Percentiles rank a stretch among this genome's conserved stretches.
Conservation (phyloP, 306 rosid species). For the Urtica urens region DNA sequence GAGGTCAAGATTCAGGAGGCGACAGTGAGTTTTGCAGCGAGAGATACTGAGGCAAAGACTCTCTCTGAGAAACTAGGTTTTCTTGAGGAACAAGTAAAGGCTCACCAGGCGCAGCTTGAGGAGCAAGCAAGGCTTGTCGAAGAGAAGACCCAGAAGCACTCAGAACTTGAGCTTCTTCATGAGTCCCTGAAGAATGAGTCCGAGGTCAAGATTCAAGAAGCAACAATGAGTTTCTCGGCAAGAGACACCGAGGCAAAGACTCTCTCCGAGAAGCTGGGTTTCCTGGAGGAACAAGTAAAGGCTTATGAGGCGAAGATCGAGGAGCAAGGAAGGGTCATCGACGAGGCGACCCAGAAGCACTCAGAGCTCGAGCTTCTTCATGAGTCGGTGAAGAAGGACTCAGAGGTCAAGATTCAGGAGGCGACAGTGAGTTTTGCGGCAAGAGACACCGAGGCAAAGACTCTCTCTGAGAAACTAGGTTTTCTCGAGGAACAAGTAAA, state of each 20-base stretch:
- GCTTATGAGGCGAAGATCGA: conserved; percentile 53
- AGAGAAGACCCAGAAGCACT: conserved; percentile 38
- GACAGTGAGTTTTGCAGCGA: conserved; percentile 29
- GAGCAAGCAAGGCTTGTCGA: conserved; percentile 41
- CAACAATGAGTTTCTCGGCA: conserved; percentile 30
- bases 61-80: conserved; percentile 47
- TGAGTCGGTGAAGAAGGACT: conserved; percentile 53
- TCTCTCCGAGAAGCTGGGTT: conserved; percentile 49
- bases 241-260: conserved; percentile 70
- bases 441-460: conserved; percentile 61
- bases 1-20: conserved; percentile 66
- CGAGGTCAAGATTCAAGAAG: conserved; percentile 60
- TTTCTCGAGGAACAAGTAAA: conserved; percentile 43
- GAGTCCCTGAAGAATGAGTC: conserved; percentile 61
- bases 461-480: conserved; percentile 56
- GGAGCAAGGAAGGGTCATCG: conserved; percentile 39
- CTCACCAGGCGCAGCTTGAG: conserved; percentile 46
- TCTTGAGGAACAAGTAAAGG: conserved; percentile 44
- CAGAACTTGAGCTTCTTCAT: conserved; percentile 56
- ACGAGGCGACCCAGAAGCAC: conserved; percentile 39
- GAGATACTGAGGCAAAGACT: conserved; percentile 69
- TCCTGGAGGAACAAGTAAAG: conserved; percentile 43
- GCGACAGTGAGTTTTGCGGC: conserved; percentile 36
- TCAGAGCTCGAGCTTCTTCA: conserved; percentile 58
- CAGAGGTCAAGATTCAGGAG: conserved; percentile 62